Evolutionary conservation across 371 early-diverging fungal genomes (phyloP), one percentile per base, ranked within the genome.

Genomic region (Mucor saturninus): DNA sequence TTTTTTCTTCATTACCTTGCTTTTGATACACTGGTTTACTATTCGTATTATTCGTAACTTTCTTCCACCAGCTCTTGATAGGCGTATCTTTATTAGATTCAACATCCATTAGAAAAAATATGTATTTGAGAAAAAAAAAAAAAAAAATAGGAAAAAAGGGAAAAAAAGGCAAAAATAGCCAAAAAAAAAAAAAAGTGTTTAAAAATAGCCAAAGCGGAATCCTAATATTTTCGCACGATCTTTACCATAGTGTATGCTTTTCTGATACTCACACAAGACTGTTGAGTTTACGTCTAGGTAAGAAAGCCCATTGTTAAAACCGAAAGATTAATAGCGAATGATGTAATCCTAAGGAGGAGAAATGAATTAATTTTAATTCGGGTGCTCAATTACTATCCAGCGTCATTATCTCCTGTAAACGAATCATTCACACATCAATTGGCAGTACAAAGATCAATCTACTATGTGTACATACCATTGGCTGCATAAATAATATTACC

Each of bases 51-150:
- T 65, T 56, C 7, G 61, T 64, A 13, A 71, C 63, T 57, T 67
- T 66, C n/a, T 67, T 71, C 71, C 71, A 71, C 71, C 71, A 71
- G 42, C 67, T 71, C 55, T 67, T 71, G 26, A 71, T 62, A 21
- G 67, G 49, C 30, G 63, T 71, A 52, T 71, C 71, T 71, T 71
- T 71, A 15, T 7, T 62, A 10, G 46, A 48, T 28, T 65, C 62
- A 29, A 58, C 26, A 15, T 69, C 65, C 69, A 64, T 64, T 56
- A n/a, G 31, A 51, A 9, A 58, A 31, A 15, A 14, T 9, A 37
- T 50, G 14, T 26, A 29, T 51, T 21, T 31, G 37, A 8, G 39
- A 60, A 32, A 43, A 28, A 56, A 32, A 40, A 39, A 40, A 54
- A 48, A 50, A 32, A 32, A 9, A 13, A 46, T 46, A 56, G 31